Evolutionary conservation across 305 asterid species (phyloP), one percentile per base, ranked within the genome.

Genomic region (Fraxinus dipetala): DNA sequence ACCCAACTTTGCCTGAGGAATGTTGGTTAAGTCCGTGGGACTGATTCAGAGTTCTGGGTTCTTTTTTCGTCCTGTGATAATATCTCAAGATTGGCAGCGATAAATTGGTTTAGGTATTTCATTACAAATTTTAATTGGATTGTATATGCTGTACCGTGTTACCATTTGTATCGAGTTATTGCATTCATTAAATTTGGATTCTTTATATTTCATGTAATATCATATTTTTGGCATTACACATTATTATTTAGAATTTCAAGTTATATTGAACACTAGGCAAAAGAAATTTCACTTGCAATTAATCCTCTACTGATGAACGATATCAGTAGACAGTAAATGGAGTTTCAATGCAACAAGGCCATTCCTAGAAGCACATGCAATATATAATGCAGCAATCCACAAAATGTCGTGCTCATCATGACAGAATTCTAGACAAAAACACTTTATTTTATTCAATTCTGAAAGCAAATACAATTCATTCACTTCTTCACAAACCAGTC

Each of bases 1-100:
- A 75, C 22, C 86, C 91, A 0, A 77, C 73, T 54, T 56, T 90
- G 90, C 99, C 96, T 0, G 91, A 90, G 82, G 99, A 95, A 80
- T 95, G 98, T 20, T 90, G 92, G 91, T 88, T 95, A 59, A 59
- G 30, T 59, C 70, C 70, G 20, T 59, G 70, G 70, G 70, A 59
- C 70, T 59, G 30, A 59, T 59, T 20, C 70, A 6, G 22, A 59
- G 70, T 10, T 43, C 16, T 10, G 51, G 16, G 51, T 9, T 9
- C 13, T 40, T 40, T 40, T 4, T 40, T 10, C 51, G 51, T 40
- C 14, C 51, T 9, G 4, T 40, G 13, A 40, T 40, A 40, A 40
- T 40, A 10, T 10, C 51, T 10, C 51, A 2, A 40, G 51, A 40
- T 40, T 40, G 14, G 48, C 48, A 40, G 48, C 48, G 3, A 40